phyloP scores from a whole-genome alignment of 495 filamentous ascomycete species.

The Immersiella caudata region DNA sequence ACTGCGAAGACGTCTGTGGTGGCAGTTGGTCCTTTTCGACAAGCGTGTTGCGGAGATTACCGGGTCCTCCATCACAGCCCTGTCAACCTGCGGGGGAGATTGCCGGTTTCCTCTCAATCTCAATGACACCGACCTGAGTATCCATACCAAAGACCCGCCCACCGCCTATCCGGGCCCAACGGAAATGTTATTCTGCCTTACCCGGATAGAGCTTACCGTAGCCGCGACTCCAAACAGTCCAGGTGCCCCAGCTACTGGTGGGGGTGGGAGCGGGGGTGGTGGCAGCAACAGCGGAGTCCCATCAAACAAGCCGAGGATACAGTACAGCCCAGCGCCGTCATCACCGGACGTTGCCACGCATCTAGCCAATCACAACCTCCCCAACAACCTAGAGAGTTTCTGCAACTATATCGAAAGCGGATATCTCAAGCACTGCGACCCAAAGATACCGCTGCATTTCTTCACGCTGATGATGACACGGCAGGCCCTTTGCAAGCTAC shows the following conservation, averaged over 20 bases:
- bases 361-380: constrained; percentile 48
- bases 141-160: constrained; percentile 50
- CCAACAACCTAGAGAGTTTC: constrained; percentile 57
- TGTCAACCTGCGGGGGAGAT: constrained; percentile 49
- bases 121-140: constrained; percentile 58
- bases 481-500: constrained; percentile 53
- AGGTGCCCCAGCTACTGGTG: constrained; percentile 5
- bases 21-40: constrained; percentile 69
- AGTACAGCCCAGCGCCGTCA: constrained; percentile 38
- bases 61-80: constrained; percentile 64
- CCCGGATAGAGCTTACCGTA: constrained; percentile 53
- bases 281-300: neutral
- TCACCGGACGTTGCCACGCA: constrained; percentile 48
- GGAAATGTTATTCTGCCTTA: constrained; percentile 55
- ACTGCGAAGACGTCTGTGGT: constrained; percentile 70
- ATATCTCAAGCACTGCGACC: constrained; percentile 64
- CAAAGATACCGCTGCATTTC: constrained; percentile 60
- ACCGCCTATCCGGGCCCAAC: constrained; percentile 48
- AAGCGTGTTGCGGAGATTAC: constrained; percentile 64
- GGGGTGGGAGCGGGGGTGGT: neutral
- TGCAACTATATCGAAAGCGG: constrained; percentile 59
- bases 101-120: constrained; percentile 57
- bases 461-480: constrained; percentile 55
- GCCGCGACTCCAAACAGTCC: constrained; percentile 43
- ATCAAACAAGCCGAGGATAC: constrained; percentile 38